Evolutionary conservation across 495 filamentous ascomycete species (phyloP).

Genomic region (Penicillium roqueforti): DNA sequence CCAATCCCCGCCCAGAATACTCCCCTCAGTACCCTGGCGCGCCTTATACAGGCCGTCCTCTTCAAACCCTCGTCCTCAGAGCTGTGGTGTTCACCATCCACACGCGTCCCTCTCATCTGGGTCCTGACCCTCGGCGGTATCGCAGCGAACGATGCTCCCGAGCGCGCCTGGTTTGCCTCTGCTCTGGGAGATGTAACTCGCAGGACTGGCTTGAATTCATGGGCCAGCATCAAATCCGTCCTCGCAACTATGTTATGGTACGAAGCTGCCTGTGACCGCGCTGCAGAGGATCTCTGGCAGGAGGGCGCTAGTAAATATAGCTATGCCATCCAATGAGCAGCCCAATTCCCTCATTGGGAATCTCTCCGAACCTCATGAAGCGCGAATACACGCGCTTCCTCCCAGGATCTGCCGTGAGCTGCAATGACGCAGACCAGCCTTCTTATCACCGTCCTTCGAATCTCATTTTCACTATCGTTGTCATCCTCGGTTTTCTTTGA

Average conservation of each 20-base stretch:
- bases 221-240: constrained; percentile 20
- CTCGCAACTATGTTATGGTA: constrained; percentile 35
- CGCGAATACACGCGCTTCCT: not conserved
- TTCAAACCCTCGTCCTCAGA: constrained; percentile 5
- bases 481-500: not conserved
- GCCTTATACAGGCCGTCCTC: constrained; percentile 22
- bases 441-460: not conserved
- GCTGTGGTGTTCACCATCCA: constrained; percentile 24
- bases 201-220: constrained; percentile 20
- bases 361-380: not conserved
- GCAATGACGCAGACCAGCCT: not conserved
- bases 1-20: constrained; percentile 38
- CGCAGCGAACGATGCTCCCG: constrained; percentile 21
- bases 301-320: constrained; percentile 12
- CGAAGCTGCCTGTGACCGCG: constrained; percentile 31
- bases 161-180: constrained; percentile 32
- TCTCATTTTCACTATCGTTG: not conserved
- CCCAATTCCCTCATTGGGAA: not conserved
- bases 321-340: not conserved
- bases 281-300: constrained; percentile 28
- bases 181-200: constrained; percentile 18
- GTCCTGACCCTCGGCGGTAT: constrained; percentile 37
- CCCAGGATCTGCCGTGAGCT: not conserved
- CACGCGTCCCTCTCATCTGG: constrained; percentile 31
- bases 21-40: constrained; percentile 27